Percentiles rank a stretch among this genome's conserved stretches.
These are phyloP conservation scores for Cyclostephanos tholiformis DNA, from an alignment of 108 stramenopile genomes.

Conservation along the genomic window DNA sequence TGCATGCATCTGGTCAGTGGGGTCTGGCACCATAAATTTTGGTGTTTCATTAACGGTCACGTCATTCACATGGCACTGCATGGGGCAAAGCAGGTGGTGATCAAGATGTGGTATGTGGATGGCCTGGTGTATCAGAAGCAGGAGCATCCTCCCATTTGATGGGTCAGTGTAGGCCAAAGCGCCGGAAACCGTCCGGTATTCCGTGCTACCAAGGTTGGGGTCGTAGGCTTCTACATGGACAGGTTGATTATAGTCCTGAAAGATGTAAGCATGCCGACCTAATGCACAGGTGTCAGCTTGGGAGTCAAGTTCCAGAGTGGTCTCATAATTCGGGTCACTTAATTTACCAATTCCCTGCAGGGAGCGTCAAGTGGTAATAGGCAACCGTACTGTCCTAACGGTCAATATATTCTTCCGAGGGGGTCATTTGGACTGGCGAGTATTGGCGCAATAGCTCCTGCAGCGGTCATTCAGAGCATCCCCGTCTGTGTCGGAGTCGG, in stretches of 20 bases:
- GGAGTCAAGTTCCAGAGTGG: slow-evolving; percentile 30
- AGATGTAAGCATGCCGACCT: background rate
- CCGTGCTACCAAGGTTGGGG: background rate
- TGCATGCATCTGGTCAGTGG: slow-evolving; percentile 16
- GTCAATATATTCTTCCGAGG: no score
- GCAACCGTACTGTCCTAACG: no score
- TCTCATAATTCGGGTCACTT: slow-evolving; percentile 1
- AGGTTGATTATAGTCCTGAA: slow-evolving; percentile 3
- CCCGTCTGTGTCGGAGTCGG: no score
- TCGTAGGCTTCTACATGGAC: slow-evolving; percentile 3
- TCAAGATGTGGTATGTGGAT: slow-evolving; percentile 20
- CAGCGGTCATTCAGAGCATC: no score
- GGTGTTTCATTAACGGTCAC: slow-evolving; percentile 17
- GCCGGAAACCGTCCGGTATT: background rate
- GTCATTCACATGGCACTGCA: slow-evolving; percentile 31
- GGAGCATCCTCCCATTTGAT: background rate
- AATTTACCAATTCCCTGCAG: background rate
- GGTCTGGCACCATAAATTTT: slow-evolving; percentile 16
- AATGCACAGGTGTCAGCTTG: slow-evolving; percentile 26
- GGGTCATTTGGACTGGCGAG: no score
- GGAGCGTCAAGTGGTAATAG: no score
- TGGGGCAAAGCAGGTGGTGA: slow-evolving; percentile 31
- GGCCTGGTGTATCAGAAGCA: slow-evolving; percentile 23
- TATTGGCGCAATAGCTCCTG: no score
- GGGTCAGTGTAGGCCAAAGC: background rate